A percentile compares a stretch with the other conserved stretches of the same genome.
These are phyloP conservation scores for Clonostachys byssicola DNA, from an alignment of 2,329 filamentous ascomycete species.

Conservation along the genomic window DNA sequence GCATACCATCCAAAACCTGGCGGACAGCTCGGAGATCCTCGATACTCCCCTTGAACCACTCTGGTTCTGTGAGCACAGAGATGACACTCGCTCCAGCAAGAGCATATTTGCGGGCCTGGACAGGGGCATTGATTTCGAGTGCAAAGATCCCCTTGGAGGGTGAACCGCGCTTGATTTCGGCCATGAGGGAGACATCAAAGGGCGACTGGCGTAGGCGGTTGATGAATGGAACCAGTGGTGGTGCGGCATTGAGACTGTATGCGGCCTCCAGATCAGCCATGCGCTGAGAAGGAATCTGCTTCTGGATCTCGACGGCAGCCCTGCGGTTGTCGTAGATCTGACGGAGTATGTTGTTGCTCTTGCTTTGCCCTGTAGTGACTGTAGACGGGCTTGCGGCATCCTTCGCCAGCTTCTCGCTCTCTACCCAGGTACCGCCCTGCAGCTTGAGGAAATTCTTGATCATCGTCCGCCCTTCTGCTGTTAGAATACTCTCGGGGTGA, in stretches of 20 bases:
- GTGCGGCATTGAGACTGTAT: slow-evolving; percentile 79
- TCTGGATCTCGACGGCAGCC: slow-evolving; percentile 73
- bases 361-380: slow-evolving; percentile 14
- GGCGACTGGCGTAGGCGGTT: slow-evolving; percentile 75
- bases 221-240: slow-evolving; percentile 77
- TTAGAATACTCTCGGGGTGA: slow-evolving; percentile 95
- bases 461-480: slow-evolving; percentile 83
- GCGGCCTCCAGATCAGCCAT: slow-evolving; percentile 80
- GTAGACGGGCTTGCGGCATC: slow-evolving; percentile 26
- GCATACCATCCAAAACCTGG: slow-evolving; percentile 84
- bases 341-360: slow-evolving; percentile 73
- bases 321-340: slow-evolving; percentile 84
- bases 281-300: slow-evolving; percentile 78
- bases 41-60: slow-evolving; percentile 99
- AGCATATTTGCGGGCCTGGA: slow-evolving; percentile 88
- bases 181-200: slow-evolving; percentile 89
- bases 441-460: slow-evolving; percentile 87
- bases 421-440: slow-evolving; percentile 87
- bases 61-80: slow-evolving; percentile 95
- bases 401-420: slow-evolving; percentile 57
- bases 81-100: slow-evolving; percentile 94
- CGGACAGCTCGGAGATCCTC: slow-evolving; percentile 87
- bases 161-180: slow-evolving; percentile 94
- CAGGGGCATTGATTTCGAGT: slow-evolving; percentile 79
- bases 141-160: slow-evolving; percentile 96